These are phyloP conservation scores for Russula sp. DNA, from an alignment of 768 basidiomycete species.

Conservation along the genomic window DNA sequence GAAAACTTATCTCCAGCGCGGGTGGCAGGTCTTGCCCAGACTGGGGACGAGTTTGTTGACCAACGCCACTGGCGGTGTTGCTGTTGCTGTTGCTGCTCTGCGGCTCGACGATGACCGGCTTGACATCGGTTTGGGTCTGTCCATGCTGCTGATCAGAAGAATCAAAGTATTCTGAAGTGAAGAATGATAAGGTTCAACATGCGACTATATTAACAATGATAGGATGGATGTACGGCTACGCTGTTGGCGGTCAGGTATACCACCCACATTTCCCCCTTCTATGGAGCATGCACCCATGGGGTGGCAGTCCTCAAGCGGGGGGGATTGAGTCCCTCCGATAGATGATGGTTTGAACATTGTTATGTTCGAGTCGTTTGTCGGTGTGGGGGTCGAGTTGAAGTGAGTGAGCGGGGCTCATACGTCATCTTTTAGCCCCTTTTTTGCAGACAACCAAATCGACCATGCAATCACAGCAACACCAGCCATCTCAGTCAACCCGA, in stretches of 20 bases:
- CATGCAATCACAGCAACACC: constrained; percentile 1
- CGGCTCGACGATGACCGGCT: not conserved
- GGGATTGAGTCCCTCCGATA: constrained; percentile 18
- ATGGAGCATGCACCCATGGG: constrained; percentile 21
- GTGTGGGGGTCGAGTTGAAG: not conserved
- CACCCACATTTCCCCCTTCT: constrained; percentile 14
- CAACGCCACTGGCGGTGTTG: too few species aligned
- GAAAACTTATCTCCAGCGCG: not conserved
- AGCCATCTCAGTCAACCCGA: not conserved
- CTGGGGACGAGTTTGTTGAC: not conserved
- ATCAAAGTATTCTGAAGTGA: constrained; percentile 15
- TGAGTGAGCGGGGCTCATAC: not conserved
- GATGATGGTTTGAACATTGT: constrained; percentile 1
- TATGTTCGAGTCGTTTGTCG: not conserved
- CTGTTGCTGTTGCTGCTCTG: not conserved
- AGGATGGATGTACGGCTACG: constrained; percentile 12
- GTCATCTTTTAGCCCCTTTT: constrained; percentile 9
- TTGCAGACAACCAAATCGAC: not conserved
- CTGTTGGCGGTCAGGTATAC: constrained; percentile 20
- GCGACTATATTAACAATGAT: not conserved
- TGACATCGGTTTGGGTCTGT: not conserved
- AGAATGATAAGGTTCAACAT: not conserved
- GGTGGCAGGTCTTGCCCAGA: not conserved
- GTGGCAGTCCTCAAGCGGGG: constrained; percentile 13
- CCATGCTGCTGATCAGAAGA: constrained; percentile 4